Evolutionary conservation across 192 early-diverging fungal genomes (phyloP).

Genomic region (Podila epigama): DNA sequence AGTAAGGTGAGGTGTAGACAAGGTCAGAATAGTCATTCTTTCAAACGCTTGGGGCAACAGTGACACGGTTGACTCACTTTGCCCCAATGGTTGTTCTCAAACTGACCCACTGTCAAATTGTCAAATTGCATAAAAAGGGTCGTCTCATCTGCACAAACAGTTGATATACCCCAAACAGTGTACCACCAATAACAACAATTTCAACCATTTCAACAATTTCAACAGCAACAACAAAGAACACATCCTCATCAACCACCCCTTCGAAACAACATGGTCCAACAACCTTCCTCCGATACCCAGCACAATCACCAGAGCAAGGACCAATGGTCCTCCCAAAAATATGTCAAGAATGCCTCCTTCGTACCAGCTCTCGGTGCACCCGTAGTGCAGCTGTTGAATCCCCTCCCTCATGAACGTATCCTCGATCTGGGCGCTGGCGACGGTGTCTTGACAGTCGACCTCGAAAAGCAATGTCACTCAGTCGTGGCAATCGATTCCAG

Average conservation of each 20-base stretch:
- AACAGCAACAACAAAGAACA: not conserved
- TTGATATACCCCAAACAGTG: too few relatives aligned
- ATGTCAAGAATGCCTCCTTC: conserved; percentile 63
- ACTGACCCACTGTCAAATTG: too few relatives aligned
- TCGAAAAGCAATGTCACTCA: conserved; percentile 48
- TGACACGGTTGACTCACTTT: too few relatives aligned
- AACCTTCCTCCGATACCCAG: not conserved
- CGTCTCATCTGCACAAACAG: too few relatives aligned
- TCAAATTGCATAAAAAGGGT: too few relatives aligned
- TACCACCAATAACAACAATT: too few relatives aligned
- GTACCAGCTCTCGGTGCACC: conserved; percentile 58
- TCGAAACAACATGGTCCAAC: too few relatives aligned
- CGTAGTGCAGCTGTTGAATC: conserved; percentile 59
- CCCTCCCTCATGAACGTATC: conserved; percentile 61
- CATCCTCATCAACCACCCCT: not conserved
- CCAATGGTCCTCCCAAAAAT: conserved; percentile 61
- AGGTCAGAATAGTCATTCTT: too few relatives aligned
- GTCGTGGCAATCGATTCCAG: conserved; percentile 71
- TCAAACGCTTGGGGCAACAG: too few relatives aligned
- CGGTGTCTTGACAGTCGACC: conserved; percentile 63
- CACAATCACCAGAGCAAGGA: conserved; percentile 24
- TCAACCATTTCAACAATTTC: not conserved
- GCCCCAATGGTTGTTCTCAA: too few relatives aligned
- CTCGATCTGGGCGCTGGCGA: conserved; percentile 78
- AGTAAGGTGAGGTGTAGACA: too few relatives aligned